These are phyloP conservation scores for Metschnikowia similis DNA, from an alignment of 805 yeast genomes.

Conservation along the genomic window DNA sequence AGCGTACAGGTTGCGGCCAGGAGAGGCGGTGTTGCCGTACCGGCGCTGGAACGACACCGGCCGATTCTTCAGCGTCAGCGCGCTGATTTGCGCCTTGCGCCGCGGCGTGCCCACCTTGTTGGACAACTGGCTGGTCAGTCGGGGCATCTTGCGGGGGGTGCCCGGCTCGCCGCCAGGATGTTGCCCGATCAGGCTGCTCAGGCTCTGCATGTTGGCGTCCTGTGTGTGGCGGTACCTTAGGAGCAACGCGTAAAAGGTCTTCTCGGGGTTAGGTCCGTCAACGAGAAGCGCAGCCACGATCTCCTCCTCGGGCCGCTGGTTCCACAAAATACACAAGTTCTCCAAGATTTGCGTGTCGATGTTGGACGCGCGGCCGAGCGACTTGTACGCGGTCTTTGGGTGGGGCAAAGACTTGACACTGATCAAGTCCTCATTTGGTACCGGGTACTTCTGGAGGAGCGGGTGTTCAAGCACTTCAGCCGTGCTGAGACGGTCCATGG, in stretches of 20 bases:
- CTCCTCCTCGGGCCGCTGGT: slow-evolving; percentile 44
- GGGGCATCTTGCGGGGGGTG: slow-evolving; percentile 15
- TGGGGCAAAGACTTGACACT: slow-evolving; percentile 49
- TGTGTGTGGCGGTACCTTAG: slow-evolving; percentile 42
- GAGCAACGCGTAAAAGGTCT: slow-evolving; percentile 43
- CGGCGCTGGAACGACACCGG: slow-evolving; percentile 42
- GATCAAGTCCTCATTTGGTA: slow-evolving; percentile 41
- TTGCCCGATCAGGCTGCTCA: background rate
- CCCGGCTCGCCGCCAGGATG: slow-evolving; percentile 6
- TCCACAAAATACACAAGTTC: slow-evolving; percentile 56
- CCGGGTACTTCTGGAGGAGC: slow-evolving; percentile 49
- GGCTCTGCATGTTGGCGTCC: slow-evolving; percentile 18
- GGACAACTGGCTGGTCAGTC: slow-evolving; percentile 9
- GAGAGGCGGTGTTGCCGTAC: slow-evolving; percentile 21
- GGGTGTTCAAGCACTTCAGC: slow-evolving; percentile 59
- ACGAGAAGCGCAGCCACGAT: slow-evolving; percentile 33
- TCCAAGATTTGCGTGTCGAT: slow-evolving; percentile 52
- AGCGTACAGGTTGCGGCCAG: slow-evolving; percentile 19
- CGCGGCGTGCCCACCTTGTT: slow-evolving; percentile 8
- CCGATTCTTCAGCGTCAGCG: slow-evolving; percentile 29
- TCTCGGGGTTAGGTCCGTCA: slow-evolving; percentile 41
- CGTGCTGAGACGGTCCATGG: slow-evolving; percentile 66
- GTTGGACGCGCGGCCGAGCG: slow-evolving; percentile 44
- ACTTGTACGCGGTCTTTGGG: slow-evolving; percentile 49
- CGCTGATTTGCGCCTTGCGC: slow-evolving; percentile 31